phyloP scores from a whole-genome alignment of 2,329 filamentous ascomycete genomes.

The Akanthomyces lecanii region DNA sequence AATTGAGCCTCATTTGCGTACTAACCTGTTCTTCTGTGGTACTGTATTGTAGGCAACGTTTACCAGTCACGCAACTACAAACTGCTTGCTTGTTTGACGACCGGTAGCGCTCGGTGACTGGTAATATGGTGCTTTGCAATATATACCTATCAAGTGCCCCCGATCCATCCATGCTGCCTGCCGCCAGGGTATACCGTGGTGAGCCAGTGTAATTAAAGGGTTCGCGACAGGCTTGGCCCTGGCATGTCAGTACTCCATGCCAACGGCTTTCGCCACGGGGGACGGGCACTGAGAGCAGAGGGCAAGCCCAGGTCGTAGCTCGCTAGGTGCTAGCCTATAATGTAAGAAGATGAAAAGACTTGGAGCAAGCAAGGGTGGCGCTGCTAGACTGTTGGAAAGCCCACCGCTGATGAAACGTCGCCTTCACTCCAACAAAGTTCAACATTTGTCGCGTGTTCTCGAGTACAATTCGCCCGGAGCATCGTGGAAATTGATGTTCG shows the following conservation, averaged over 20 bases:
- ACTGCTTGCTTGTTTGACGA: too few relatives aligned
- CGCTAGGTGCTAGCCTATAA: neutral
- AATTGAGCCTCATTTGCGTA: neutral
- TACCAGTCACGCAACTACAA: too few relatives aligned
- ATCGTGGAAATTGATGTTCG: neutral
- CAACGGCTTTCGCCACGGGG: neutral
- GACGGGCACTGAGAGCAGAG: neutral
- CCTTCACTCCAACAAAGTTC: neutral
- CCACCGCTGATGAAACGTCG: constrained; percentile 6
- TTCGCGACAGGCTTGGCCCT: neutral
- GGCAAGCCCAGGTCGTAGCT: too few relatives aligned
- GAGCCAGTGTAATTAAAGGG: neutral
- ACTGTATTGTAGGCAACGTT: too few relatives aligned
- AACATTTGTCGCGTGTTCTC: neutral
- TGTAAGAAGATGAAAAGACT: neutral
- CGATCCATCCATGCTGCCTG: too few relatives aligned
- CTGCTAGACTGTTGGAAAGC: constrained; percentile 2
- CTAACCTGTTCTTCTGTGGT: too few relatives aligned
- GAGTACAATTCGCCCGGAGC: neutral
- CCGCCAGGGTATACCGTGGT: neutral
- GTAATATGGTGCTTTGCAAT: too few relatives aligned
- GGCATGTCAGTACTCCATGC: neutral
- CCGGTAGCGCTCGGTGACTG: too few relatives aligned
- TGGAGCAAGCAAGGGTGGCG: constrained; percentile 1
- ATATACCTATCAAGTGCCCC: too few relatives aligned